These are phyloP conservation scores for Paramyrothecium sp. DNA, from an alignment of 2,329 filamentous ascomycete genomes.

Conservation along the genomic window DNA sequence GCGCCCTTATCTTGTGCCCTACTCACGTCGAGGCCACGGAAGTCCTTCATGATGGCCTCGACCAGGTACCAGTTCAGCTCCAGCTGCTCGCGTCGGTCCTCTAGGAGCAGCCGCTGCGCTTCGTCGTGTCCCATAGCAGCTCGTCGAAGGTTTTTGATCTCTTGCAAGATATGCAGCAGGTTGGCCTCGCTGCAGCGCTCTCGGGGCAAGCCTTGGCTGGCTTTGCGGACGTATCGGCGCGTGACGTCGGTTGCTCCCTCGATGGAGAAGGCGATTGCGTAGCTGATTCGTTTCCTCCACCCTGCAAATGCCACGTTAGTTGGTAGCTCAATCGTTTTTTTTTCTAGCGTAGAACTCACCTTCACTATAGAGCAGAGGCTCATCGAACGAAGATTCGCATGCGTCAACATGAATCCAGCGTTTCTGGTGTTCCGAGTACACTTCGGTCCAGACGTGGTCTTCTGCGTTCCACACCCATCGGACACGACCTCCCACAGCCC, in stretches of 20 bases:
- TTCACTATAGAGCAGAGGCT: conserved; percentile 86
- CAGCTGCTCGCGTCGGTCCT: conserved; percentile 72
- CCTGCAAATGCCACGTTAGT: neutral
- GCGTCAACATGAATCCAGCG: conserved; percentile 97
- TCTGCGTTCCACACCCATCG: conserved; percentile 99
- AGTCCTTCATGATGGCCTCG: conserved; percentile 68
- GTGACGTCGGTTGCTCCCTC: conserved; percentile 74
- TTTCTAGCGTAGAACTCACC: conserved; percentile 38
- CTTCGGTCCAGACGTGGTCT: conserved; percentile 96
- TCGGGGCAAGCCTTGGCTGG: conserved; percentile 68
- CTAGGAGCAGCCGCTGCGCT: conserved; percentile 76
- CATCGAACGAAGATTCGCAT: conserved; percentile 94
- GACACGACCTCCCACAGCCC: conserved; percentile 85
- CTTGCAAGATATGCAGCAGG: conserved; percentile 84
- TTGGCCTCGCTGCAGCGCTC: conserved; percentile 85
- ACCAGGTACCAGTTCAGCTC: conserved; percentile 75
- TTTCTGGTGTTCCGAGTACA: conserved; percentile 90
- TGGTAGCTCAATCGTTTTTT: neutral
- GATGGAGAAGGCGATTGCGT: conserved; percentile 94
- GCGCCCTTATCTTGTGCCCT: too few relatives aligned
- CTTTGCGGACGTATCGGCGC: conserved; percentile 68
- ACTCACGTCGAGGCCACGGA: conserved; percentile 58
- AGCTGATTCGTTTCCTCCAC: conserved; percentile 97
- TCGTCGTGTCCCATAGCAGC: conserved; percentile 84
- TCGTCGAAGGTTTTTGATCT: conserved; percentile 83